Evolutionary conservation across 805 yeast species (phyloP).

Genomic region (Starmera pachycereana): DNA sequence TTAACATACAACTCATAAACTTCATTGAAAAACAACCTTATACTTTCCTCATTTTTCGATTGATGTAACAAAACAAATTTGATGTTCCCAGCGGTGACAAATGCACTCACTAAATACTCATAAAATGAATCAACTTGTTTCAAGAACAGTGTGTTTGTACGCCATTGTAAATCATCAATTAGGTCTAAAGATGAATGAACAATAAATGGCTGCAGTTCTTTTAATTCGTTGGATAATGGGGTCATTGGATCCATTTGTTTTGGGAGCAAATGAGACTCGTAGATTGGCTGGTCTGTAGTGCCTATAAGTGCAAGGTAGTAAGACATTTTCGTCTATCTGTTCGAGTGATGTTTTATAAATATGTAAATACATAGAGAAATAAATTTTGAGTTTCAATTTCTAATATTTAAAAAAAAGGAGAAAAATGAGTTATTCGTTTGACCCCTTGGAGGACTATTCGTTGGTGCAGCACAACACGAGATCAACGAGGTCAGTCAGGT

Average conservation of each 20-base stretch:
- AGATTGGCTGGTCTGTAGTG: conserved; percentile 74
- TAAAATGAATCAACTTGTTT: conserved; percentile 81
- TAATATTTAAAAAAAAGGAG: no score
- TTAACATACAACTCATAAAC: conserved; percentile 83
- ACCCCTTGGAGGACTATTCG: not conserved
- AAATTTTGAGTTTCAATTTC: no score
- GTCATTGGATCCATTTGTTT: conserved; percentile 51
- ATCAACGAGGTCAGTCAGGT: no score
- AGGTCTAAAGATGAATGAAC: conserved; percentile 83
- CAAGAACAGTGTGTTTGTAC: conserved; percentile 49
- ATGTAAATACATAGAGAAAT: no score
- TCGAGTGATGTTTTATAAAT: no score
- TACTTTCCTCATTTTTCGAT: conserved; percentile 50
- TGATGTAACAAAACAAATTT: conserved; percentile 70
- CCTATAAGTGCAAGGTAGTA: conserved; percentile 86
- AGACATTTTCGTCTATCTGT: conserved; percentile 38
- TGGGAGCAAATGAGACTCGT: conserved; percentile 73
- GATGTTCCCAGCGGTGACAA: conserved; percentile 78
- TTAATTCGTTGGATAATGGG: conserved; percentile 54
- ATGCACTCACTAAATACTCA: conserved; percentile 74
- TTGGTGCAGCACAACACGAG: not conserved
- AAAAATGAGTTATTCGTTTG: not conserved
- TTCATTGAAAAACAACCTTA: conserved; percentile 76
- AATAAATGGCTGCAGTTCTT: conserved; percentile 79
- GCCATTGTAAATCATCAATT: conserved; percentile 88